Evolutionary conservation across 2,329 filamentous ascomycete genomes (phyloP), one percentile per base, ranked within the genome.

Genomic region (Acarospora socialis): DNA sequence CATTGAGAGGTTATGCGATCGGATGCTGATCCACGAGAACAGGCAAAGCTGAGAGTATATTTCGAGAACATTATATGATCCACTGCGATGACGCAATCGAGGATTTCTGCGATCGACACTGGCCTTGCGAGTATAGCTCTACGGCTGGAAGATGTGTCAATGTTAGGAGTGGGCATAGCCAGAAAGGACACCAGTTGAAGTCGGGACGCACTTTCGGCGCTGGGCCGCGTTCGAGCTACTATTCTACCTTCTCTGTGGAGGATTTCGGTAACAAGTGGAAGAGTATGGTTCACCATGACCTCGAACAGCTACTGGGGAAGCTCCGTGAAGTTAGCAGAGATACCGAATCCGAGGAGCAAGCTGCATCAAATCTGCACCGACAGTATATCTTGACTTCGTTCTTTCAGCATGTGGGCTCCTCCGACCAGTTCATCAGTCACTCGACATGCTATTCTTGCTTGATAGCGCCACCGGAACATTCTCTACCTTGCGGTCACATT

Each of bases 361-460:
- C 43, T 3, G 45, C 46, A 5, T 38, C 44, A 3, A 28, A 42
- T 2, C 44, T 51, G 3, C 47, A 58, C 19, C 43, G 46, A 17
- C 40, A 43, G 2, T 30, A 35, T 6, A 42, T 51, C 14, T 33
- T 52, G 24, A 40, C 34, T 18, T 18, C 21, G 9, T 62, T 60
- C 43, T 61, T 52, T 40, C 43, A 46, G n/a, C 39, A 41, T 31
- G 23, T 43, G 1, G 37, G 37, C 1, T 32, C 33, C 7, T 16
- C 43, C 1, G 22, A 28, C 19, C 17, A 25, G 13, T 49, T 57
- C 28, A 46, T 55, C 10, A 63, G 55, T 22, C 60, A 63, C 38
- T 47, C 55, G 1, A 56, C 57, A 2, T 67, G 63, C 36, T 62
- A 64, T 35, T 60, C 53, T 31, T 67, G 63, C 37, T 44, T 66